Conservation (phyloP, 1,284 basidiomycete species). For the Rhodotorula sp. region DNA sequence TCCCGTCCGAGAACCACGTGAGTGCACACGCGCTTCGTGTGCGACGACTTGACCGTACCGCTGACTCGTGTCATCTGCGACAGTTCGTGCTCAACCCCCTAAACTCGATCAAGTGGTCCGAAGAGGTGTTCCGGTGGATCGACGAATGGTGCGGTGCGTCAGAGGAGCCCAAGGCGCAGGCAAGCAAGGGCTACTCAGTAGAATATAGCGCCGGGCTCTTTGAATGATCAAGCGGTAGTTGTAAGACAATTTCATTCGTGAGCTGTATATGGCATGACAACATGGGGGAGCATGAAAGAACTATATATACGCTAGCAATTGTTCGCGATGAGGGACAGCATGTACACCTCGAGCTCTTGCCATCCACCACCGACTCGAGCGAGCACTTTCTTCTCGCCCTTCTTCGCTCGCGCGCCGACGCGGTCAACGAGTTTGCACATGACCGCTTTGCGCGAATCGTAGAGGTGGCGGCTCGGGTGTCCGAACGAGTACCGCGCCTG, state of each 20-base stretch:
- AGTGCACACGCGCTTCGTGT: neutral
- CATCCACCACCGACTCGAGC: constrained; percentile 78
- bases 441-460: constrained; percentile 62
- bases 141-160: constrained; percentile 18
- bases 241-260: neutral
- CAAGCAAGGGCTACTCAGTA: neutral
- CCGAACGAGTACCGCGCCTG: constrained; percentile 73
- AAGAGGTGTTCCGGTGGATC: constrained; percentile 68
- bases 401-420: constrained; percentile 53
- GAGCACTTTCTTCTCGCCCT: constrained; percentile 73
- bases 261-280: neutral
- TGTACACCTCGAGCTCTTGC: constrained; percentile 76
- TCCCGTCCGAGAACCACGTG: constrained; percentile 71
- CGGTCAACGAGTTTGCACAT: constrained; percentile 74
- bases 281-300: neutral
- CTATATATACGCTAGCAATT: neutral
- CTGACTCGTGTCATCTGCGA: neutral
- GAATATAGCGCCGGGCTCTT: constrained; percentile 5
- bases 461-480: constrained; percentile 55
- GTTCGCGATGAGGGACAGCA: constrained; percentile 21
- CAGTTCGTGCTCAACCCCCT: constrained; percentile 49
- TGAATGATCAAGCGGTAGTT: neutral
- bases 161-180: neutral
- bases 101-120: constrained; percentile 70
- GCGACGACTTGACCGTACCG: neutral